Evolutionary conservation across 1,284 basidiomycete species (phyloP), one percentile per base, ranked within the genome.

Genomic region (Microbotryomycetes sp.): DNA sequence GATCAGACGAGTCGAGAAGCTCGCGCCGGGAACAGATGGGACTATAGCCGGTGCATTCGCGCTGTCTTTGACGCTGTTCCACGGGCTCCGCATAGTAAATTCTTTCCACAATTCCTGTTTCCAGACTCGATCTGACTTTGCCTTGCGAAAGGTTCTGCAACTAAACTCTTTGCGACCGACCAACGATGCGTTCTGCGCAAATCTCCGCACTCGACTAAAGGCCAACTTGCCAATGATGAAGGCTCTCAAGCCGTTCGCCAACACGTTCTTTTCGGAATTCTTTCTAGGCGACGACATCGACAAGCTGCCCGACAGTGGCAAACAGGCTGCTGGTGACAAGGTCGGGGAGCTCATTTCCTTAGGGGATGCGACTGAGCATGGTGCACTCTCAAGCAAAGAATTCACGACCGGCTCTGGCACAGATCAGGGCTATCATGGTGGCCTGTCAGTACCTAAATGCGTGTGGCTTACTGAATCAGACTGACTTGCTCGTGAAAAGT

Each of bases 101-200:
- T 21, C 13, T n/a, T n/a, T 9, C 35, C 35, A 41, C 35, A 41
- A 18, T n/a, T n/a, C n/a, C n/a, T n/a, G n/a, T n/a, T n/a, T n/a
- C n/a, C n/a, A n/a, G n/a, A n/a, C n/a, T 16, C 23, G 6, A 15
- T 45, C 16, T 5, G 15, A 6, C 54, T 54, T n/a, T 48, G 23
- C 15, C 24, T 6, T 3, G 4, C 9, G 2, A 5, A 62, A 96
- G 92, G 88, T 97, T 67, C 83, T 98, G 1, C 94, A 98, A 78
- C 79, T 98, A 59, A 97, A 96, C 7, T 91, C 92, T 0, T 81
- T 98, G n/a, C 83, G 93, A 31, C 91, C 92, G 7, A 92, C 90
- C 0, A 96, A 94, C 49, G 94, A 98, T 72, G 82, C 87, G 35
- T 99, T 98, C 79, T 97, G 94, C 72, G 82, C 87, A 1, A 80